Conservation (phyloP, 768 basidiomycete genomes). For the Chalciporus pseudorubinellus region DNA sequence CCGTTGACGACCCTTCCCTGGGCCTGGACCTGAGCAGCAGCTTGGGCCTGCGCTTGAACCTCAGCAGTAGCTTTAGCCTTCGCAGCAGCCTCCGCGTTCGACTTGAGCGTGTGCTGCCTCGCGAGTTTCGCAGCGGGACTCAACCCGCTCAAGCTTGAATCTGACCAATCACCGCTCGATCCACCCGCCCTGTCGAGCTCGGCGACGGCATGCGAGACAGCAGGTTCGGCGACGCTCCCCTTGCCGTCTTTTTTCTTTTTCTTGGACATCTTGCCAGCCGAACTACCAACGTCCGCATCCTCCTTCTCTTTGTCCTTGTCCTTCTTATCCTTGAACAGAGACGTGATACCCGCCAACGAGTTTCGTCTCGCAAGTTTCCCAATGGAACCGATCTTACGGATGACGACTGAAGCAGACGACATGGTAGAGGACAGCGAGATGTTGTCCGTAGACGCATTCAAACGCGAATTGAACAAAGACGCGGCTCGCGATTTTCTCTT, state of each 20-base stretch:
- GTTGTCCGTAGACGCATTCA: conserved; percentile 90
- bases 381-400: conserved; percentile 90
- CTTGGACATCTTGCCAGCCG: conserved; percentile 44
- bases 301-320: conserved; percentile 36
- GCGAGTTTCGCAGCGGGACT: conserved; percentile 90
- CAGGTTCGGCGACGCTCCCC: conserved; percentile 61
- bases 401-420: conserved; percentile 93
- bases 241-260: conserved; percentile 58
- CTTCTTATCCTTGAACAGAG: conserved; percentile 88
- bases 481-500: conserved; percentile 76
- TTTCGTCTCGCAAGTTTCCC: conserved; percentile 87
- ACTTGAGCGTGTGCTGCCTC: conserved; percentile 87
- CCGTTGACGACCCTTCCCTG: conserved; percentile 28
- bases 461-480: conserved; percentile 80
- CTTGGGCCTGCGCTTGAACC: conserved; percentile 23
- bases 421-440: conserved; percentile 95
- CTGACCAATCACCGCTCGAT: conserved; percentile 52
- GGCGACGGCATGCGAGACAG: conserved; percentile 78
- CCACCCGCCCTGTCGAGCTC: conserved; percentile 67
- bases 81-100: conserved; percentile 55
- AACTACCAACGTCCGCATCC: conserved; percentile 24
- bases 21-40: conserved; percentile 20
- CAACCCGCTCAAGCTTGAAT: conserved; percentile 62
- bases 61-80: conserved; percentile 37
- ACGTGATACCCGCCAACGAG: conserved; percentile 87